These are phyloP conservation scores for Ceratocystis variospora DNA, from an alignment of 2,329 filamentous ascomycete species.

Conservation along the genomic window DNA sequence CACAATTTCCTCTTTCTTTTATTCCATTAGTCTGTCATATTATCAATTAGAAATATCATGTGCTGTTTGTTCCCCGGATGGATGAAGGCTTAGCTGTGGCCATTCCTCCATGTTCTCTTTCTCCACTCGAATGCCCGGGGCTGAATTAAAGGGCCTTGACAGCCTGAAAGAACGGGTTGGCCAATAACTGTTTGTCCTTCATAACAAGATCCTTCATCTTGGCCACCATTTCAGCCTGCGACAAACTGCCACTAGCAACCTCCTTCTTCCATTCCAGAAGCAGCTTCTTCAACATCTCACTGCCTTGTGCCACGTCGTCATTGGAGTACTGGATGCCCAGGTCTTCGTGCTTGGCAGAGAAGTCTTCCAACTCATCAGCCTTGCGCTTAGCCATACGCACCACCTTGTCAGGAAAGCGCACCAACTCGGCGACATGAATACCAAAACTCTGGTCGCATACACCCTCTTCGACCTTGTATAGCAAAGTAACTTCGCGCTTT, in stretches of 20 bases:
- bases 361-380: conserved; percentile 95
- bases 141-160: conserved; percentile 39
- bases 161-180: conserved; percentile 58
- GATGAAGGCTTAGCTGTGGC: too few relatives aligned
- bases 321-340: conserved; percentile 52
- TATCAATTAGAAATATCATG: conserved; percentile 6
- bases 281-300: conserved; percentile 67
- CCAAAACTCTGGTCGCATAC: conserved; percentile 97
- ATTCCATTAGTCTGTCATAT: neutral
- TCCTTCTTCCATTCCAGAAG: conserved; percentile 76
- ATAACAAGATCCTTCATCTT: conserved; percentile 68
- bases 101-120: neutral
- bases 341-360: conserved; percentile 62
- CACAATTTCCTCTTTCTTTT: neutral
- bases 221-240: conserved; percentile 61
- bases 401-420: conserved; percentile 92
- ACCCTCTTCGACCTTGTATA: conserved; percentile 93
- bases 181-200: conserved; percentile 50
- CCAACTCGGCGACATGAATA: conserved; percentile 94
- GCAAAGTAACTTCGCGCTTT: conserved; percentile 76
- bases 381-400: conserved; percentile 99
- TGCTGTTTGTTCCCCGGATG: conserved; percentile 1
- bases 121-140: neutral
- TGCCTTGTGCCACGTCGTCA: conserved; percentile 81
- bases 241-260: conserved; percentile 42